phyloP scores from a whole-genome alignment of 2,329 filamentous ascomycete species.

The Alternaria sp. region DNA sequence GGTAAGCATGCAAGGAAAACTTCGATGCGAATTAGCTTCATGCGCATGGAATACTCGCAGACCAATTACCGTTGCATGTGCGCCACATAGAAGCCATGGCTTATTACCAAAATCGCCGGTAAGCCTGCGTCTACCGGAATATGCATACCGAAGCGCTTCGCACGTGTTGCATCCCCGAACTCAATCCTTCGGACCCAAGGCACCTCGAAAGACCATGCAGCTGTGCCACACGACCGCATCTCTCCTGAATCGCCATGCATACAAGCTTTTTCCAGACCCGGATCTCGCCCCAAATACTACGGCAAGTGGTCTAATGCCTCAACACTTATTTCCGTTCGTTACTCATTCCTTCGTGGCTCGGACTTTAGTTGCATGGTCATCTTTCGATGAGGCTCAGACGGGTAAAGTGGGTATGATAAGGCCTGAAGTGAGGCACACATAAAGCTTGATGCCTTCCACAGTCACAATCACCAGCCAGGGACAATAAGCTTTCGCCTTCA shows the following conservation, averaged over 20 bases:
- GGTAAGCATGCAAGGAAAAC: not conserved
- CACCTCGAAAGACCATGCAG: not conserved
- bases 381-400: not conserved
- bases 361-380: not conserved
- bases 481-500: constrained; percentile 9
- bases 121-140: not conserved
- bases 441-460: constrained; percentile 11
- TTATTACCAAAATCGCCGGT: not conserved
- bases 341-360: not conserved
- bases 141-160: not conserved
- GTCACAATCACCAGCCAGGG: constrained; percentile 6
- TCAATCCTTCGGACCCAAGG: not conserved
- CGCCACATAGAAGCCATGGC: not conserved
- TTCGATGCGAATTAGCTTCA: not conserved
- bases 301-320: not conserved
- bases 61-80: not conserved
- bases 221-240: not conserved
- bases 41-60: not conserved
- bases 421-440: constrained; percentile 4
- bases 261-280: not conserved
- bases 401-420: not conserved
- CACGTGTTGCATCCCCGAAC: not conserved
- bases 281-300: not conserved
- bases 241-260: not conserved
- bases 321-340: not conserved